Evolutionary conservation across 371 early-diverging fungal genomes (phyloP).

Genomic region (Blakeslea trispora): DNA sequence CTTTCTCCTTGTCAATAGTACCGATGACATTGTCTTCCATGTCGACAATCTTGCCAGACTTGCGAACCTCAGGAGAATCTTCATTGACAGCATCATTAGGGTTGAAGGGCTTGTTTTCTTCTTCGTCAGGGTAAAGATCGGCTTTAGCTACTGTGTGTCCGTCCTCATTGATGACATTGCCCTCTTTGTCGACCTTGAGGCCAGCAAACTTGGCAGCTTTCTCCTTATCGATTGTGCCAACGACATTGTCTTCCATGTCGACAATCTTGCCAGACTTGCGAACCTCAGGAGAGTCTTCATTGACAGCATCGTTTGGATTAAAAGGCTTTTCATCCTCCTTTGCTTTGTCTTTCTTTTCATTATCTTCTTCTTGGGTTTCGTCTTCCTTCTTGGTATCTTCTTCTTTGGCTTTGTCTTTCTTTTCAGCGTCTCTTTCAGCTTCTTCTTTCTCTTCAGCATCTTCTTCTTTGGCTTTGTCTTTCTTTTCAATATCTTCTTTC

Average conservation of each 20-base stretch:
- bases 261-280: constrained; percentile 17
- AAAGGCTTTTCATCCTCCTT: constrained; percentile 10
- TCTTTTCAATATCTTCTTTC: not conserved
- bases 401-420: not conserved
- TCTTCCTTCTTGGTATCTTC: constrained; percentile 1
- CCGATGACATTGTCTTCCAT: not conserved
- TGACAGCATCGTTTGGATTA: constrained; percentile 16
- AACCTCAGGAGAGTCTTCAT: constrained; percentile 22
- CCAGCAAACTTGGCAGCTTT: constrained; percentile 15
- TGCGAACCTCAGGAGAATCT: constrained; percentile 1
- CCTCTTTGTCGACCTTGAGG: constrained; percentile 13
- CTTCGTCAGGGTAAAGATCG: constrained; percentile 3
- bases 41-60: constrained; percentile 19
- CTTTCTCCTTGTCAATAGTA: not conserved
- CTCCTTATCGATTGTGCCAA: constrained; percentile 12
- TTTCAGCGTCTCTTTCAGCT: constrained; percentile 2
- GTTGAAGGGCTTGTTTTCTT: not conserved
- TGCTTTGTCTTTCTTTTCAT: constrained; percentile 24
- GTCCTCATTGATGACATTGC: constrained; percentile 11
- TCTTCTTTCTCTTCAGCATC: constrained; percentile 2
- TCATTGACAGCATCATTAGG: constrained; percentile 3
- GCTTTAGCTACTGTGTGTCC: constrained; percentile 10
- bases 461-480: not conserved
- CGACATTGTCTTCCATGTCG: constrained; percentile 19
- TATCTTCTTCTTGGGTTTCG: constrained; percentile 22